Evolutionary conservation across 1,284 basidiomycete genomes (phyloP).

Genomic region (Trichosporon asahii): DNA sequence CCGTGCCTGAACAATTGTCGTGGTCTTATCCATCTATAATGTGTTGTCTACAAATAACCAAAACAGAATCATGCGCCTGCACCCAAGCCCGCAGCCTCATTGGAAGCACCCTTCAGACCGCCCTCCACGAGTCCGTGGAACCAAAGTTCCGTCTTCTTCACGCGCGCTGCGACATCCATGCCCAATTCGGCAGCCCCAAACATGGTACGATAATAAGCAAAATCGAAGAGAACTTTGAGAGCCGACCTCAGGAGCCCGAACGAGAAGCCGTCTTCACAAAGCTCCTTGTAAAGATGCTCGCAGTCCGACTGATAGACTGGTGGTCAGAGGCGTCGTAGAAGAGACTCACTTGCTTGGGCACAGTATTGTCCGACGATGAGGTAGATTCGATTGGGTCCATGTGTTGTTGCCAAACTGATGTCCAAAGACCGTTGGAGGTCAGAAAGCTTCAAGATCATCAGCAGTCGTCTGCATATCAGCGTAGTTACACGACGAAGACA

Average conservation of each 20-base stretch:
- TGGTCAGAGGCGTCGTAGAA: not conserved
- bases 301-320: slow-evolving; percentile 79
- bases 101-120: slow-evolving; percentile 37
- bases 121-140: slow-evolving; percentile 47
- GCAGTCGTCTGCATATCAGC: slow-evolving; percentile 35
- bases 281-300: slow-evolving; percentile 20
- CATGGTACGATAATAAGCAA: slow-evolving; percentile 38
- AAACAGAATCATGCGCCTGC: not conserved
- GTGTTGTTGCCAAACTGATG: slow-evolving; percentile 57
- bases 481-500: slow-evolving; percentile 33
- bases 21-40: not conserved
- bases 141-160: slow-evolving; percentile 65
- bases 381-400: slow-evolving; percentile 74
- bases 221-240: slow-evolving; percentile 25
- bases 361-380: slow-evolving; percentile 90
- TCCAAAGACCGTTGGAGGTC: slow-evolving; percentile 69
- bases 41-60: slow-evolving; percentile 6
- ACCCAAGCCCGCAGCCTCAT: slow-evolving; percentile 41
- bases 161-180: slow-evolving; percentile 66
- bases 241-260: slow-evolving; percentile 24
- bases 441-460: slow-evolving; percentile 51
- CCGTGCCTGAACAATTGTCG: not conserved
- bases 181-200: slow-evolving; percentile 43
- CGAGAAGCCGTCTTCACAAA: slow-evolving; percentile 26
- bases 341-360: slow-evolving; percentile 51